These are phyloP conservation scores for Magnolia kwangsiensis DNA, from an alignment of 164 flowering plant genomes.

Conservation along the genomic window DNA sequence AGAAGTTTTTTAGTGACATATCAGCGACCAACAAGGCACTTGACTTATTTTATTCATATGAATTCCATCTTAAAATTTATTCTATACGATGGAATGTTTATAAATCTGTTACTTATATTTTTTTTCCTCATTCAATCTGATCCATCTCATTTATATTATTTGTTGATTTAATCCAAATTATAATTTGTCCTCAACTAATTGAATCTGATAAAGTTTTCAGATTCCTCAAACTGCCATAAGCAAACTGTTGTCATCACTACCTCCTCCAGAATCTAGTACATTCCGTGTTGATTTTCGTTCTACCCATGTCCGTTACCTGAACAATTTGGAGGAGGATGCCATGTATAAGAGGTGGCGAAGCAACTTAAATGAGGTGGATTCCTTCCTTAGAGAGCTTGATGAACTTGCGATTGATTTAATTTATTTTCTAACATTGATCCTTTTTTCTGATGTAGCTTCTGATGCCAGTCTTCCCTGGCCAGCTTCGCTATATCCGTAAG, in stretches of 20 bases:
- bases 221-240: slow-evolving; percentile 58
- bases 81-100: not conserved
- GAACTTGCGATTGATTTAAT: not conserved
- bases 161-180: not conserved
- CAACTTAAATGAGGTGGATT: slow-evolving; percentile 79
- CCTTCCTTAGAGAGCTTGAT: no score
- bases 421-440: slow-evolving; percentile 1
- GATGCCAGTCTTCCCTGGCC: slow-evolving; percentile 98
- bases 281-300: slow-evolving; percentile 93
- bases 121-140: not conserved
- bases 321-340: slow-evolving; percentile 95
- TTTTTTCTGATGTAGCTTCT: slow-evolving; percentile 50
- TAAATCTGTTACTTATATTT: not conserved
- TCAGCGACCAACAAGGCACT: not conserved
- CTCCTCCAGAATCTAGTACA: slow-evolving; percentile 58
- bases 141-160: not conserved
- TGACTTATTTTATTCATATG: not conserved
- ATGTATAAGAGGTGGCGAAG: slow-evolving; percentile 88
- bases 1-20: no score
- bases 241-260: slow-evolving; percentile 55
- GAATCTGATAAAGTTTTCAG: slow-evolving; percentile 35
- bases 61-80: not conserved
- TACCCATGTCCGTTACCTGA: slow-evolving; percentile 78
- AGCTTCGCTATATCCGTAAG: slow-evolving; percentile 89
- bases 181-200: slow-evolving; percentile 5